phyloP scores from a whole-genome alignment of 2,329 filamentous ascomycete species.

The Fusarium poae region DNA sequence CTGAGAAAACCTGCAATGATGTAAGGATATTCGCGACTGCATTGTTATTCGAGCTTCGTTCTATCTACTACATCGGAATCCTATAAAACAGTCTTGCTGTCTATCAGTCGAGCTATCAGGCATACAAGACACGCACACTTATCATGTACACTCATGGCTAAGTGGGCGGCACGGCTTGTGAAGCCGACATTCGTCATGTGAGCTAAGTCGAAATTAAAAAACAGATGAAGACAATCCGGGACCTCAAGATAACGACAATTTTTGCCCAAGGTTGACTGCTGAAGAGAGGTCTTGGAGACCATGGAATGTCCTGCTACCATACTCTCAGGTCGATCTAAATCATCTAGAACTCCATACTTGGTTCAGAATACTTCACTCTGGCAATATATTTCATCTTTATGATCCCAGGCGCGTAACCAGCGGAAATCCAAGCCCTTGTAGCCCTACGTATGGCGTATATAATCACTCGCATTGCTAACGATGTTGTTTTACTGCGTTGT shows the following conservation, averaged over 20 bases:
- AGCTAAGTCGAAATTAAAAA: background rate
- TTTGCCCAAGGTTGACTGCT: background rate
- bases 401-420: too few relatives aligned
- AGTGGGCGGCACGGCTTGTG: background rate
- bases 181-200: background rate
- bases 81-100: background rate
- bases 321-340: background rate
- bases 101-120: background rate
- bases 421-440: background rate
- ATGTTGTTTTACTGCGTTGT: background rate
- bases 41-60: background rate
- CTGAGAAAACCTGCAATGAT: background rate
- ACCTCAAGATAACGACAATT: background rate
- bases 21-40: background rate
- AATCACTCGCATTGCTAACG: background rate
- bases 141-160: background rate
- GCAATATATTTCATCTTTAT: background rate
- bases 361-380: background rate
- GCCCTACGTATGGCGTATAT: background rate
- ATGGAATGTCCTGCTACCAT: background rate
- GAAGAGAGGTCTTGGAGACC: background rate
- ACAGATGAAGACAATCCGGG: background rate
- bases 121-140: background rate
- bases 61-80: background rate
- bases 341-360: background rate